Base-by-base conservation (phyloP, 139 green algal species). In the Diplosphaera chodatii region DNA sequence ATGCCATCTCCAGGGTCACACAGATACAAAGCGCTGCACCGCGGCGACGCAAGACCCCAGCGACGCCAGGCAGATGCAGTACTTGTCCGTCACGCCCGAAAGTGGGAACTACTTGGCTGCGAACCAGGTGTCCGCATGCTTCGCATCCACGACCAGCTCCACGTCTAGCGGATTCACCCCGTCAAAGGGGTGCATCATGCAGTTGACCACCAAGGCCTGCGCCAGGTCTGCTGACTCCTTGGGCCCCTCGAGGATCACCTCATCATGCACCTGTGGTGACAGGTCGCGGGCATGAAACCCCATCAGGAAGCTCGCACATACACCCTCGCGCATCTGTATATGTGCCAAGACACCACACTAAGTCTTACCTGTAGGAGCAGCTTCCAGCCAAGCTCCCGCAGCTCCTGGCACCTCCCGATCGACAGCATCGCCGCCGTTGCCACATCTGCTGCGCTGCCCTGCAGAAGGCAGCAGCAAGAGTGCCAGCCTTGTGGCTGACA, bases 221-320 rank as follows among this genome's bases (percentile, higher is more conserved):
- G 94, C 95, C 25, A 85, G 72, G 28, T 91, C 82, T 15, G 84
- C 83, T 21, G 69, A 82, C 69, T 93, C 90, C 41, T 83, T 76
- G 3, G 95, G 95, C 4, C 95, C 95, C 75, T 99, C 95, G 68
- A 99, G 70, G 73, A 99, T 98, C 1, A 99, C 91, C 83, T 99
- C 94, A 68, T 99, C 94, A 75, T 99, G 92, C 33, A 98, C 89
- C 84, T 93, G 82, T 10, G 64, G 40, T 48, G 10, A 48, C 10
- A 10, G 10, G 10, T 10, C n/a, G n/a, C n/a, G n/a, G n/a, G n/a
- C n/a, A n/a, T n/a, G n/a, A n/a, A n/a, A n/a, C n/a, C n/a, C n/a
- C n/a, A n/a, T n/a, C n/a, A n/a, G n/a, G n/a, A n/a, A n/a, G n/a
- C n/a, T n/a, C n/a, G n/a, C n/a, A n/a, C n/a, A n/a, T n/a, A n/a